These are phyloP conservation scores for Zymoseptoria brevis DNA, from an alignment of 2,329 filamentous ascomycete species.

Conservation along the genomic window DNA sequence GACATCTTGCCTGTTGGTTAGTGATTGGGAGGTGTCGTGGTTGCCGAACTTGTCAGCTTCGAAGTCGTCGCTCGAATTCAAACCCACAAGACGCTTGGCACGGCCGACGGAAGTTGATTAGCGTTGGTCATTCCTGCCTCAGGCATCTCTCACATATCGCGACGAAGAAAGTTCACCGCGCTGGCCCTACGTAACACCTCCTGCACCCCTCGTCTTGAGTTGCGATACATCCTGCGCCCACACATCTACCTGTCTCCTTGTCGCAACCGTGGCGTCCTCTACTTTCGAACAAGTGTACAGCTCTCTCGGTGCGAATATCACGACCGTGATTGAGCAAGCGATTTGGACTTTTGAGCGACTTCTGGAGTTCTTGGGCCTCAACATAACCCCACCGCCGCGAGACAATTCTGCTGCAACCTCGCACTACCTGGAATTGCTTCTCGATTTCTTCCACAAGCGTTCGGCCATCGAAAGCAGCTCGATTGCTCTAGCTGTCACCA, in stretches of 20 bases:
- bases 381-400: background rate
- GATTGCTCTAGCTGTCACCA: conserved; percentile 25
- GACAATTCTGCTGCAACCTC: conserved; percentile 1
- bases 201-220: background rate
- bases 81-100: background rate
- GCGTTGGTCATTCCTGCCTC: background rate
- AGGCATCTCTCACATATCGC: background rate
- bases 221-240: conserved; percentile 5
- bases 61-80: background rate
- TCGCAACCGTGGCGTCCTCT: conserved; percentile 24
- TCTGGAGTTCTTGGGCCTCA: conserved; percentile 5
- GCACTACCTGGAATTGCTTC: conserved; percentile 5
- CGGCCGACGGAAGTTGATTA: background rate
- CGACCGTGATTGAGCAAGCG: conserved; percentile 12
- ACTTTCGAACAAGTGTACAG: conserved; percentile 16
- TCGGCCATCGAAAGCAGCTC: conserved; percentile 26
- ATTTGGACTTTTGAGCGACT: conserved; percentile 10
- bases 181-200: conserved; percentile 4
- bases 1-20: conserved; percentile 47
- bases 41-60: background rate
- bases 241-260: background rate
- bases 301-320: conserved; percentile 12
- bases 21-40: conserved; percentile 1
- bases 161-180: background rate
- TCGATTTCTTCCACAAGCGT: conserved; percentile 20